Evolutionary conservation across 2,329 filamentous ascomycete genomes (phyloP).

Genomic region (Pseudovirgaria hyperparasitica): DNA sequence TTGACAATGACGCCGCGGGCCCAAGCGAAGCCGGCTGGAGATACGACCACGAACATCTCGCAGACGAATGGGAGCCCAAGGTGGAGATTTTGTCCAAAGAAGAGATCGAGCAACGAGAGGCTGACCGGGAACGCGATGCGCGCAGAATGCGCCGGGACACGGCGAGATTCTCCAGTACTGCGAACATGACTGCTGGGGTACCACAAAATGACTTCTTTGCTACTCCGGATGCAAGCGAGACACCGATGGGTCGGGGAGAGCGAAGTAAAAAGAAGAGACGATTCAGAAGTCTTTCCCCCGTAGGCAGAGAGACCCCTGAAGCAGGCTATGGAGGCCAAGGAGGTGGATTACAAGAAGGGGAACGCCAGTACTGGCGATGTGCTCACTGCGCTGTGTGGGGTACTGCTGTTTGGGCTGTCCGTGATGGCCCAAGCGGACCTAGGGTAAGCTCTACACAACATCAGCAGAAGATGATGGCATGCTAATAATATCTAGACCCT

Average conservation of each 20-base stretch:
- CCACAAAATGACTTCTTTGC: constrained; percentile 52
- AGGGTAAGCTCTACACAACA: constrained; percentile 46
- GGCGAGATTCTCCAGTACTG: constrained; percentile 76
- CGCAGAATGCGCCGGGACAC: constrained; percentile 79
- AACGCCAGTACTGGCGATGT: constrained; percentile 78
- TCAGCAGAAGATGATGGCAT: not conserved
- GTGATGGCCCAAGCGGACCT: constrained; percentile 76
- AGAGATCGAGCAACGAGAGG: constrained; percentile 94
- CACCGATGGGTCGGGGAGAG: constrained; percentile 83
- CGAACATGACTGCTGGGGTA: constrained; percentile 66
- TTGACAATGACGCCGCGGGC: constrained; percentile 80
- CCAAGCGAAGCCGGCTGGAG: constrained; percentile 81
- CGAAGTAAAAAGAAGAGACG: constrained; percentile 89
- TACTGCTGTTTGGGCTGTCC: constrained; percentile 83
- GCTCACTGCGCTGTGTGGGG: constrained; percentile 80
- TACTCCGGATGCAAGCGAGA: constrained; percentile 45
- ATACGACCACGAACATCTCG: constrained; percentile 84
- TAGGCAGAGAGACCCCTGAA: constrained; percentile 74
- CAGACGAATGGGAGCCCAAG: constrained; percentile 38
- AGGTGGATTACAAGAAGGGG: constrained; percentile 43
- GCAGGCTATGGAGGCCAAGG: constrained; percentile 54
- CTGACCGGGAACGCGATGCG: constrained; percentile 84
- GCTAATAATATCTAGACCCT: constrained; percentile 47
- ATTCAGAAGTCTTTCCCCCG: constrained; percentile 77
- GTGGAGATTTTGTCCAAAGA: constrained; percentile 65